phyloP scores from a whole-genome alignment of 306 rosid genomes.

The Corylus avellana region DNA sequence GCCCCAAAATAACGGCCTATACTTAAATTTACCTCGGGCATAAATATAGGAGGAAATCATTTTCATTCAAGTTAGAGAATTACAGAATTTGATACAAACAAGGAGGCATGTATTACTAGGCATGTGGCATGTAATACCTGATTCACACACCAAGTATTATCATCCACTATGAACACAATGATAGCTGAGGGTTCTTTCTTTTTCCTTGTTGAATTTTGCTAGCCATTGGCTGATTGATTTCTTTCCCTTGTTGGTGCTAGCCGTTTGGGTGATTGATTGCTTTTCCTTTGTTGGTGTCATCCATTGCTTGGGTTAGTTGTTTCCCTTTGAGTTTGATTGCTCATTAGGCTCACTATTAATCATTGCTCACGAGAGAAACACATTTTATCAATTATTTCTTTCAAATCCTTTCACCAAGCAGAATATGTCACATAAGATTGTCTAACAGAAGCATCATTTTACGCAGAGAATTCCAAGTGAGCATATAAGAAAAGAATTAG shows the following conservation, averaged over 20 bases:
- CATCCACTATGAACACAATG: not conserved
- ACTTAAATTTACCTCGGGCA: not conserved
- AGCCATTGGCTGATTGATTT: too few species aligned
- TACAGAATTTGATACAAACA: not conserved
- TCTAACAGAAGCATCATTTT: not conserved
- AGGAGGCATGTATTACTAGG: not conserved
- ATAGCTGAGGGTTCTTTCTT: too few species aligned
- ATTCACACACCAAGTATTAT: not conserved
- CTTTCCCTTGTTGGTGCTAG: too few species aligned
- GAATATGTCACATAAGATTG: not conserved
- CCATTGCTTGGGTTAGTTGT: too few species aligned
- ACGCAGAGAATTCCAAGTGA: conserved; percentile 57
- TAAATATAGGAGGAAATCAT: not conserved
- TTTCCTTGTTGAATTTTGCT: too few species aligned
- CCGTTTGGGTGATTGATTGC: too few species aligned
- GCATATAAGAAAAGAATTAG: conserved; percentile 47
- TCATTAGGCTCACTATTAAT: not conserved
- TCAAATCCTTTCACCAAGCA: too few species aligned
- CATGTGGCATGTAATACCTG: too few species aligned
- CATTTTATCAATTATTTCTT: not conserved
- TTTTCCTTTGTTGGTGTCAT: too few species aligned
- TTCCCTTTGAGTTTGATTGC: too few species aligned
- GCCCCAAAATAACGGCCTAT: too few species aligned
- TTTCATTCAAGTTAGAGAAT: not conserved
- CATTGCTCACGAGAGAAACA: not conserved